Evolutionary conservation across 768 basidiomycete species (phyloP).

Genomic region (Wakefieldia striispora): DNA sequence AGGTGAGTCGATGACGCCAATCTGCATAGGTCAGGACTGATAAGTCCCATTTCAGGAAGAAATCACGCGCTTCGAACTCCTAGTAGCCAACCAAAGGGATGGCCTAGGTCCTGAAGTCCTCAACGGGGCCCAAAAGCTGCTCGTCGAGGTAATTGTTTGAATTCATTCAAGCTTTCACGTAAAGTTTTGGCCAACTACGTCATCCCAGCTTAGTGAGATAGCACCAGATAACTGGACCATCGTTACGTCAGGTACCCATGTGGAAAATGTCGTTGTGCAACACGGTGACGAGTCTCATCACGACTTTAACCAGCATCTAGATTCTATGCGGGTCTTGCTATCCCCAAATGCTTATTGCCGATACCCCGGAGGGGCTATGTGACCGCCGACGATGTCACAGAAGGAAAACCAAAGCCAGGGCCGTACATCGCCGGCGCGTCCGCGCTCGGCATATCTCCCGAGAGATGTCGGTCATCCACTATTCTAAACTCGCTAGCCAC

Average conservation of each 20-base stretch:
- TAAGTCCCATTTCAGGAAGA: constrained; percentile 45
- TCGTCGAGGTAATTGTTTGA: constrained; percentile 45
- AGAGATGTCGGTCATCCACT: constrained; percentile 46
- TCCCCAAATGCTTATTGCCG: constrained; percentile 60
- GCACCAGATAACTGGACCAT: constrained; percentile 65
- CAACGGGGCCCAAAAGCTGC: constrained; percentile 60
- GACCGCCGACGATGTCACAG: constrained; percentile 62
- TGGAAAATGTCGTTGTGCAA: background rate
- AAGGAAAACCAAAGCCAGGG: constrained; percentile 85
- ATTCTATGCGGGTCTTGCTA: constrained; percentile 65
- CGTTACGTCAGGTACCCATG: constrained; percentile 63
- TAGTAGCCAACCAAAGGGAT: constrained; percentile 54
- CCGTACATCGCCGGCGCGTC: constrained; percentile 81
- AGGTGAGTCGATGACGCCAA: constrained; percentile 39
- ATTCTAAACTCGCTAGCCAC: background rate
- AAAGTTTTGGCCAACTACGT: background rate
- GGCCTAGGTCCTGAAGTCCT: constrained; percentile 53
- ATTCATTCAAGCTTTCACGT: background rate
- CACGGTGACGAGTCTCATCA: background rate
- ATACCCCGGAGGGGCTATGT: constrained; percentile 59
- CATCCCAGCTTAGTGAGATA: constrained; percentile 22
- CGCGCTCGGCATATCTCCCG: constrained; percentile 49
- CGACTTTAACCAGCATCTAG: constrained; percentile 55
- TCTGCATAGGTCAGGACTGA: background rate
- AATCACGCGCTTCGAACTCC: constrained; percentile 73